These are phyloP conservation scores for Ettlia oleoabundans DNA, from an alignment of 139 green algal species.

Conservation along the genomic window DNA sequence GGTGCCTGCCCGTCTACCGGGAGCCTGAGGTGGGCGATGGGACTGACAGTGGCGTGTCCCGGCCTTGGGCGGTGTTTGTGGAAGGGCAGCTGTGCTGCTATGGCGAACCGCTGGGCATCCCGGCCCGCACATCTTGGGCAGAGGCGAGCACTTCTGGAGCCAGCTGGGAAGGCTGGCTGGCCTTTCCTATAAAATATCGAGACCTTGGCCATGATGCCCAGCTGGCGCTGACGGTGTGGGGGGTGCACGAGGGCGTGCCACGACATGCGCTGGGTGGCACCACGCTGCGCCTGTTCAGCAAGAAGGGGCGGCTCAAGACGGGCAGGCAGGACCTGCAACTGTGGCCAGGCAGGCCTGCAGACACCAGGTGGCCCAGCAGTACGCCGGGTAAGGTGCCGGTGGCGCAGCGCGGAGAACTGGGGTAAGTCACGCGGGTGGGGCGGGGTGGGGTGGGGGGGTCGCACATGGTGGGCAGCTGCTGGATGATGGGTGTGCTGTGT, in stretches of 20 bases:
- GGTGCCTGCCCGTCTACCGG: slow-evolving; percentile 50
- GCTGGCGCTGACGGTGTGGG: slow-evolving; percentile 78
- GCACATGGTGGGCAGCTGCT: not conserved
- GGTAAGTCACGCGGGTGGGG: slow-evolving; percentile 20
- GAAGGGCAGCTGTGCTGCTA: slow-evolving; percentile 54
- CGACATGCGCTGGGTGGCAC: slow-evolving; percentile 61
- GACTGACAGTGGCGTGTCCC: not conserved
- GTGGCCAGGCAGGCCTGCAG: slow-evolving; percentile 60
- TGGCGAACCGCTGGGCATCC: slow-evolving; percentile 65
- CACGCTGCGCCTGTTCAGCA: slow-evolving; percentile 86
- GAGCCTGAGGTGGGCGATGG: not conserved
- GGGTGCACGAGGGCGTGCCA: slow-evolving; percentile 46
- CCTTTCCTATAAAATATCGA: slow-evolving; percentile 85
- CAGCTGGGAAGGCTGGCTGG: slow-evolving; percentile 76
- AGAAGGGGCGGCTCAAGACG: slow-evolving; percentile 85
- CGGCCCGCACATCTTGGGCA: slow-evolving; percentile 55
- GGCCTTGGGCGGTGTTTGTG: slow-evolving; percentile 55
- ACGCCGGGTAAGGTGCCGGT: slow-evolving; percentile 85
- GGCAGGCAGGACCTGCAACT: slow-evolving; percentile 73
- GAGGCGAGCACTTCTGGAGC: slow-evolving; percentile 42
- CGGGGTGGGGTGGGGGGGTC: no score
- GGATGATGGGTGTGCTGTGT: not conserved
- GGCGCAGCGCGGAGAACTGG: slow-evolving; percentile 55
- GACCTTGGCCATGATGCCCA: slow-evolving; percentile 79
- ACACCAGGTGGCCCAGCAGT: slow-evolving; percentile 51